phyloP scores from a whole-genome alignment of 192 early-diverging fungal species.

The Piromyces finnis region DNA sequence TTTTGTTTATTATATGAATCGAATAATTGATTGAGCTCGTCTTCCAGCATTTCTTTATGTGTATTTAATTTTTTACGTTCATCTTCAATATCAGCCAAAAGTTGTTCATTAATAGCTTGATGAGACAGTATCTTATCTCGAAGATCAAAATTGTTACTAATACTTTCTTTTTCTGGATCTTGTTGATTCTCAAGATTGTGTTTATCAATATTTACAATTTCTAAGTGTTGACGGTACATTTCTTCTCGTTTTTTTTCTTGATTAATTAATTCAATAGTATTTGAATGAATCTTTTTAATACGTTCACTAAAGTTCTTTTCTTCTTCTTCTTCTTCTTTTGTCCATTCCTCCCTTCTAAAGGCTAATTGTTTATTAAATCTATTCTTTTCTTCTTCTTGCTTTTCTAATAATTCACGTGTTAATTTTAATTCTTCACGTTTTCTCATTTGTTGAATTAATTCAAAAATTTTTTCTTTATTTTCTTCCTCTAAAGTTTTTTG shows the following conservation, averaged over 20 bases:
- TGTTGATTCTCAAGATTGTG: background rate
- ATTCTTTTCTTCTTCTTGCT: background rate
- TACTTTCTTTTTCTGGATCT: background rate
- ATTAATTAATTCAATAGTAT: background rate
- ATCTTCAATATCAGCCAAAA: background rate
- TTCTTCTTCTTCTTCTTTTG: background rate
- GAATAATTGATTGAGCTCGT: background rate
- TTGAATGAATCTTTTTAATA: background rate
- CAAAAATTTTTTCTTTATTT: background rate
- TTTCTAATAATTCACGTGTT: background rate
- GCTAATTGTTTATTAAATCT: background rate
- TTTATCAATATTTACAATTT: background rate
- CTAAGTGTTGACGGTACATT: background rate
- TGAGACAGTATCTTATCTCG: background rate
- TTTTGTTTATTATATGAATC: background rate
- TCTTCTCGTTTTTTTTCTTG: background rate
- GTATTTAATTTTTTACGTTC: background rate
- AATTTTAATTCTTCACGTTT: background rate
- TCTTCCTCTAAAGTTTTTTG: slow-evolving; percentile 4
- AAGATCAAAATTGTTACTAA: background rate
- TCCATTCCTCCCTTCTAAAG: background rate
- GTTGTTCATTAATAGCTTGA: background rate
- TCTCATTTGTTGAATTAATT: background rate
- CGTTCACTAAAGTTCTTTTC: background rate
- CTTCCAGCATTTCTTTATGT: background rate